Evolutionary conservation across 352 stramenopile species (phyloP), one percentile per base, ranked within the genome.

Genomic region (Phytophthora ramorum): DNA sequence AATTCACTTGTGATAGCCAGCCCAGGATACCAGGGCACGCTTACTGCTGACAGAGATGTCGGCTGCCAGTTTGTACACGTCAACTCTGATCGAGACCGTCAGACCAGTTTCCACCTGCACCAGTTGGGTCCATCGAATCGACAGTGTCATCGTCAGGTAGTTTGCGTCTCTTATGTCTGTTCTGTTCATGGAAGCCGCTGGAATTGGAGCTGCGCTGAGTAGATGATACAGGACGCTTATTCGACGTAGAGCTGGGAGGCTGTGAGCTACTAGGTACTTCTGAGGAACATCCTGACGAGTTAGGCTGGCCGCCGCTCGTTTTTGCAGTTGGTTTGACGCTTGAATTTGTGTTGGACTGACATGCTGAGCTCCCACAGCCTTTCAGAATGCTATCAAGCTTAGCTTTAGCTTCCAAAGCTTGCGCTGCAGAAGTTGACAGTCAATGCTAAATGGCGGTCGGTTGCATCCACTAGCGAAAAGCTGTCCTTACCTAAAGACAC

Each of bases 361-460:
- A 19, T 34, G 13, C 17, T 37, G 44, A 19, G 0, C 54, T 58
- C 5, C 76, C 79, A 54, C 76, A 85, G 16, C 35, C 35, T 65
- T 81, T 76, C n/a, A 91, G 47, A 48, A 91, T 83, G 2, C 51
- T 71, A 37, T 91, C 82, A 13, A 91, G 69, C 51, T 77, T 86
- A 2, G 82, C 84, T 67, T 85, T 91, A n/a, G 79, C 76, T 16
- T 81, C 69, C 35, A 87, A 49, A 12, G 82, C 79, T 78, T 89
- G 61, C 16, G 70, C 79, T 89, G 48, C 26, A 60, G 34, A 7
- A 17, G 26, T 30, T 37, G 3, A 37, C 7, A 14, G 7, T 37
- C 32, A 37, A 9, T 37, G 32, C 2, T 37, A 37, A 9, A 37
- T 28, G 5, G 24, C 24, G 2, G 24, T 28, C 24, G 24, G 24